Conservation (phyloP, 177 flowering plant species). For the Vitis hybrid region DNA sequence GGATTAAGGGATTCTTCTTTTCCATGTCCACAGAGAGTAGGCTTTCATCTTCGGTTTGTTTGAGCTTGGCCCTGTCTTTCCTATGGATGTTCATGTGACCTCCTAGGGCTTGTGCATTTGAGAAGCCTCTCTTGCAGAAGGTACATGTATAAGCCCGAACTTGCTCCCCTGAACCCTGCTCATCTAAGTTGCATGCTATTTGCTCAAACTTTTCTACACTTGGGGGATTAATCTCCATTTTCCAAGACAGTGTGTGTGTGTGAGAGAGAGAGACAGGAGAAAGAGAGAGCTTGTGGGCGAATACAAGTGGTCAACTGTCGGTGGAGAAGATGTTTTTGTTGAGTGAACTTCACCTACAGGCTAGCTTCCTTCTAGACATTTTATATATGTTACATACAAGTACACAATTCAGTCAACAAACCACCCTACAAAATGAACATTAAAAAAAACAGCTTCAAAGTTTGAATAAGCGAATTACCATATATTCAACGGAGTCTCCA, state of each 20-base stretch:
- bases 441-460: background rate
- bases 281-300: background rate
- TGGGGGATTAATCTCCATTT: slow-evolving; percentile 4
- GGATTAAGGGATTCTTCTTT: background rate
- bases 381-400: background rate
- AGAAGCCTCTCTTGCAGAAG: slow-evolving; percentile 46
- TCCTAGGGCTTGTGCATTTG: slow-evolving; percentile 52
- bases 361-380: background rate
- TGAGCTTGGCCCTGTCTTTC: slow-evolving; percentile 44
- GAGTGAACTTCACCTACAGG: background rate
- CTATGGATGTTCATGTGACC: slow-evolving; percentile 59
- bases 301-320: slow-evolving; percentile 4
- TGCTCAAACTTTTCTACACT: slow-evolving; percentile 4
- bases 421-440: too few relatives aligned
- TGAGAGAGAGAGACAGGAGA: slow-evolving; percentile 3
- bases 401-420: background rate
- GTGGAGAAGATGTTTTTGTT: background rate
- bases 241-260: background rate
- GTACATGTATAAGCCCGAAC: slow-evolving; percentile 34
- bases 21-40: slow-evolving; percentile 15
- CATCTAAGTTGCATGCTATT: slow-evolving; percentile 4
- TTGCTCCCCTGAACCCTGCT: slow-evolving; percentile 5
- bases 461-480: background rate
- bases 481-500: background rate
- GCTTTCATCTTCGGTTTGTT: slow-evolving; percentile 16